Conservation (phyloP, 805 yeast species). For the Saccharomycopsis lassenensis region DNA sequence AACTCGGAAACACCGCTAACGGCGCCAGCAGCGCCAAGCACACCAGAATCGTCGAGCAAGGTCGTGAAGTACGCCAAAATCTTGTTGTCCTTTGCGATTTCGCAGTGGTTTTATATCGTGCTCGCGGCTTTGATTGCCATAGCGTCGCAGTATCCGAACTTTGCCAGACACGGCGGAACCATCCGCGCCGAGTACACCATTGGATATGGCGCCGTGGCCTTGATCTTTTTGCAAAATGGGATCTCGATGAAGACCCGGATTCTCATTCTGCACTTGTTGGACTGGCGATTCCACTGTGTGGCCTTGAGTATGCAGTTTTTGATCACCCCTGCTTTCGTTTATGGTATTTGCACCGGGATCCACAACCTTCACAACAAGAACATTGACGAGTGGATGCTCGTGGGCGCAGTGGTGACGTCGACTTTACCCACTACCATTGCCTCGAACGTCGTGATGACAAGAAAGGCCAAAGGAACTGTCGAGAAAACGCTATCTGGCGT, state of each 20-base stretch:
- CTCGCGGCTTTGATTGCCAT: slow-evolving; percentile 65
- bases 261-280: slow-evolving; percentile 47
- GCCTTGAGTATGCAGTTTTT: slow-evolving; percentile 59
- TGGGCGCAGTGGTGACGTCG: slow-evolving; percentile 74
- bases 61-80: neutral
- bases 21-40: too few relatives aligned
- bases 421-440: slow-evolving; percentile 89
- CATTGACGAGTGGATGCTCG: slow-evolving; percentile 66
- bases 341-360: slow-evolving; percentile 62
- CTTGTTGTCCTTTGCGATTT: slow-evolving; percentile 3
- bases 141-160: slow-evolving; percentile 69
- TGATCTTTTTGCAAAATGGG: slow-evolving; percentile 76
- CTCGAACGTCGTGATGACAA: slow-evolving; percentile 88
- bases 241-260: slow-evolving; percentile 60
- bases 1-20: too few relatives aligned
- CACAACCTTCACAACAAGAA: slow-evolving; percentile 40
- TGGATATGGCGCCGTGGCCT: slow-evolving; percentile 78
- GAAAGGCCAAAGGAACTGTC: slow-evolving; percentile 75
- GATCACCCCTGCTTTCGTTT: slow-evolving; percentile 59
- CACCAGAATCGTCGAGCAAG: too few relatives aligned
- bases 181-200: slow-evolving; percentile 67
- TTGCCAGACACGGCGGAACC: slow-evolving; percentile 76
- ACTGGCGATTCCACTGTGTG: slow-evolving; percentile 78
- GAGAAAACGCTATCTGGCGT: slow-evolving; percentile 74
- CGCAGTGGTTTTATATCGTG: slow-evolving; percentile 68